These are phyloP conservation scores for Solanum hybrid DNA, from an alignment of 305 asterid species.

Conservation along the genomic window DNA sequence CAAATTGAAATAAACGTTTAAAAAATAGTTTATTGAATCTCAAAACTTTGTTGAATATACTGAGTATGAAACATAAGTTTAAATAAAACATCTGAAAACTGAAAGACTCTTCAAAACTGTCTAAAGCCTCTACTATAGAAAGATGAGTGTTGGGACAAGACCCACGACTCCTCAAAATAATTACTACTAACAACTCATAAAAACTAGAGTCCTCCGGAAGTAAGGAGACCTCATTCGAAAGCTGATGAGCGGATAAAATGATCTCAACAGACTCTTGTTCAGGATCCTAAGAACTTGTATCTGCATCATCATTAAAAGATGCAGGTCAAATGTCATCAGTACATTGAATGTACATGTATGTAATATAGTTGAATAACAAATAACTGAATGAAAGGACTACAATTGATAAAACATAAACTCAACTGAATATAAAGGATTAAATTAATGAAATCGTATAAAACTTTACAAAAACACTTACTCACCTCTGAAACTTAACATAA, in stretches of 20 bases:
- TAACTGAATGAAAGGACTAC: not conserved
- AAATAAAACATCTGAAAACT: not conserved
- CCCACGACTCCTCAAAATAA: not conserved
- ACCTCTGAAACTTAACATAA: not conserved
- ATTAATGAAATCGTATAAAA: not conserved
- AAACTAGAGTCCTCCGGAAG: not conserved
- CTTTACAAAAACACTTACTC: not conserved
- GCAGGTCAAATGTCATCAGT: not conserved
- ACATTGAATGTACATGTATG: not conserved
- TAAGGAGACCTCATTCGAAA: not conserved
- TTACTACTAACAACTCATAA: not conserved
- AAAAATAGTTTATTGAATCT: not conserved
- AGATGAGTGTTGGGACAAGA: not conserved
- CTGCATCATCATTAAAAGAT: not conserved
- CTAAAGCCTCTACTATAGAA: not conserved
- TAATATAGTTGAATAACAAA: not conserved
- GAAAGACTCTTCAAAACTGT: not conserved
- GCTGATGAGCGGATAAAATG: not conserved
- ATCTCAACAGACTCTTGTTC: not conserved
- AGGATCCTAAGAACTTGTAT: not conserved
- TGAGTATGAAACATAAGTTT: not conserved
- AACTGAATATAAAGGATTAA: not conserved
- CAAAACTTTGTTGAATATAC: not conserved
- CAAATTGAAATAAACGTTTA: too few species aligned
- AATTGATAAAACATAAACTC: not conserved